phyloP scores from a whole-genome alignment of 2,329 filamentous ascomycete genomes.

The Leptographium procerum region DNA sequence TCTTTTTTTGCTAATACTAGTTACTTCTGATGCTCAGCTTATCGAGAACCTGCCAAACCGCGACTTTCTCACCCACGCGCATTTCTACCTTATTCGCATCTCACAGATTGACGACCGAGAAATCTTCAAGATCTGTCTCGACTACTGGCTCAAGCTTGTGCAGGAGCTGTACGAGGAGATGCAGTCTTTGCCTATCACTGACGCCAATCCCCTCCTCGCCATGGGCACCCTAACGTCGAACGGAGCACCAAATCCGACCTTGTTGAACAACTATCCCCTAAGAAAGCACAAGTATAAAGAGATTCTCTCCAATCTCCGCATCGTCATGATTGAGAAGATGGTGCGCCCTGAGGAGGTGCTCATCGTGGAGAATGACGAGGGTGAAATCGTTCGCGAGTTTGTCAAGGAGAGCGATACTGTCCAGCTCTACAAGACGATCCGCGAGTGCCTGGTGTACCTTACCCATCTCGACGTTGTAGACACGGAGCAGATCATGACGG shows the following conservation, averaged over 20 bases:
- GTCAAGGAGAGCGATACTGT: conserved; percentile 99
- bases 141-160: conserved; percentile 98
- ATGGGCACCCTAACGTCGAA: conserved; percentile 67
- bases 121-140: conserved; percentile 98
- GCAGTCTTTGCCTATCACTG: conserved; percentile 88
- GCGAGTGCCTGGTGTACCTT: conserved; percentile 92
- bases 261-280: conserved; percentile 83
- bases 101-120: conserved; percentile 98
- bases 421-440: conserved; percentile 96
- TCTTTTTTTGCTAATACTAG: conserved; percentile 11
- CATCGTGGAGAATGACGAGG: conserved; percentile 99
- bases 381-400: conserved; percentile 96
- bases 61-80: conserved; percentile 88
- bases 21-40: conserved; percentile 37
- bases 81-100: conserved; percentile 96
- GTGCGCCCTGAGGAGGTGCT: conserved; percentile 94
- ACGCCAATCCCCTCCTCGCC: conserved; percentile 71
- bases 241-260: conserved; percentile 71
- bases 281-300: conserved; percentile 98
- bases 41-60: conserved; percentile 93
- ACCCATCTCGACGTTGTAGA: conserved; percentile 96
- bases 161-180: conserved; percentile 98
- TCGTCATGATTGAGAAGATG: conserved; percentile 99
- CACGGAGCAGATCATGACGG: conserved; percentile 98
- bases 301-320: conserved; percentile 82